phyloP scores from a whole-genome alignment of 2,329 filamentous ascomycete species.

The Lizonia empirigonia region DNA sequence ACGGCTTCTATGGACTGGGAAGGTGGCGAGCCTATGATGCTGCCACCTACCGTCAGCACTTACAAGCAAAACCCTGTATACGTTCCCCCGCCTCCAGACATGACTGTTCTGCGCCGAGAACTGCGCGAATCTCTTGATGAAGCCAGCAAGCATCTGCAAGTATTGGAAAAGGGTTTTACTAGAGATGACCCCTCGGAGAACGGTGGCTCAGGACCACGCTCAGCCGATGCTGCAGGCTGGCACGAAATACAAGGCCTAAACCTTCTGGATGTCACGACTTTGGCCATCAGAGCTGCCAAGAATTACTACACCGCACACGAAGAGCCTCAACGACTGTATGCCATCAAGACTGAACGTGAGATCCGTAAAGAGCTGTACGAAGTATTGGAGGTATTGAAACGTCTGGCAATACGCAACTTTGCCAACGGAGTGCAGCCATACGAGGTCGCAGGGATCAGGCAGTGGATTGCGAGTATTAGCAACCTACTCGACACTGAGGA shows the following conservation, averaged over 20 bases:
- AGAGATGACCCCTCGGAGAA: conserved; percentile 13
- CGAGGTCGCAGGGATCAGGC: conserved; percentile 75
- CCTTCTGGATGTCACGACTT: conserved; percentile 87
- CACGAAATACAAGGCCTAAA: conserved; percentile 90
- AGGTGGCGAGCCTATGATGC: conserved; percentile 75
- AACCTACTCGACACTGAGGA: conserved; percentile 78
- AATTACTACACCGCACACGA: conserved; percentile 96
- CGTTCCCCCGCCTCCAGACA: conserved; percentile 81
- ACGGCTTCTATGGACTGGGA: conserved; percentile 57
- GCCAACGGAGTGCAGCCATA: conserved; percentile 78
- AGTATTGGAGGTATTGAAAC: conserved; percentile 88
- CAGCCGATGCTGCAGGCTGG: conserved; percentile 65
- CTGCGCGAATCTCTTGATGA: conserved; percentile 71
- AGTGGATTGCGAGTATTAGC: conserved; percentile 81
- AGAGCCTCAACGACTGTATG: conserved; percentile 79
- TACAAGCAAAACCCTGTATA: conserved; percentile 86
- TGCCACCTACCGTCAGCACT: conserved; percentile 96
- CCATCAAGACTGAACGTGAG: conserved; percentile 85
- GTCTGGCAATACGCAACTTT: conserved; percentile 88
- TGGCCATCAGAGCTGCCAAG: conserved; percentile 94
- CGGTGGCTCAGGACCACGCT: conserved; percentile 20
- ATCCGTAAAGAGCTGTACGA: conserved; percentile 83
- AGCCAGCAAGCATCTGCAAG: conserved; percentile 69
- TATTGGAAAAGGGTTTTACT: conserved; percentile 54
- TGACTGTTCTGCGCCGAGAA: conserved; percentile 75